A percentile compares a stretch with the other conserved stretches of the same genome.
Evolutionary conservation across 2,329 filamentous ascomycete species (phyloP).

Genomic region (Ceratocystis cacaofunesta): DNA sequence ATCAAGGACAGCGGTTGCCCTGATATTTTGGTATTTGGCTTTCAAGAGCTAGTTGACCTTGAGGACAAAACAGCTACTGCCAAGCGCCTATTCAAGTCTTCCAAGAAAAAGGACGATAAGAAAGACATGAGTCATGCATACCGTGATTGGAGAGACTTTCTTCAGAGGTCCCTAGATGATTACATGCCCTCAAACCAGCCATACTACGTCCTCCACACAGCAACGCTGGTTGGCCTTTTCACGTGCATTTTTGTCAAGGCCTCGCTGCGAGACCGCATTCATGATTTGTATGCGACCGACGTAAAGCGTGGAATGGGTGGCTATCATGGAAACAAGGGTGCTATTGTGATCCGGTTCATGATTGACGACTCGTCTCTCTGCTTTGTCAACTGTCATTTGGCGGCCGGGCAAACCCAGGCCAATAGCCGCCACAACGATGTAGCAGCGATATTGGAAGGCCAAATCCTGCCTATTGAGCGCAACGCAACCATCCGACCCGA

Average conservation of each 20-base stretch:
- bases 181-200: constrained; percentile 60
- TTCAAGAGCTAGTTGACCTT: constrained; percentile 94
- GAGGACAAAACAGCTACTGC: constrained; percentile 96
- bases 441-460: constrained; percentile 70
- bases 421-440: constrained; percentile 86
- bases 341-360: constrained; percentile 78
- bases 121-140: constrained; percentile 94
- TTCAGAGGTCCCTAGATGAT: constrained; percentile 69
- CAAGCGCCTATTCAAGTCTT: constrained; percentile 53
- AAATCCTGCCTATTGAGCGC: constrained; percentile 56
- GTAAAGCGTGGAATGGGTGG: constrained; percentile 95
- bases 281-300: constrained; percentile 62
- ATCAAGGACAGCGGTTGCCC: constrained; percentile 63
- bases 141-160: constrained; percentile 85
- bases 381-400: constrained; percentile 94
- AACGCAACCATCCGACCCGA: constrained; percentile 56
- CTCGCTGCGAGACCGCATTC: constrained; percentile 59
- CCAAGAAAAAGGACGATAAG: constrained; percentile 72
- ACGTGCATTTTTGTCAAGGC: constrained; percentile 91
- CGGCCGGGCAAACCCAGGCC: constrained; percentile 82
- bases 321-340: constrained; percentile 90
- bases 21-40: constrained; percentile 88
- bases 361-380: constrained; percentile 89
- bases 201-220: constrained; percentile 77
- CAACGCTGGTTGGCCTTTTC: constrained; percentile 80